Conservation (phyloP, 108 stramenopile genomes). For the Skeletonema grethae region DNA sequence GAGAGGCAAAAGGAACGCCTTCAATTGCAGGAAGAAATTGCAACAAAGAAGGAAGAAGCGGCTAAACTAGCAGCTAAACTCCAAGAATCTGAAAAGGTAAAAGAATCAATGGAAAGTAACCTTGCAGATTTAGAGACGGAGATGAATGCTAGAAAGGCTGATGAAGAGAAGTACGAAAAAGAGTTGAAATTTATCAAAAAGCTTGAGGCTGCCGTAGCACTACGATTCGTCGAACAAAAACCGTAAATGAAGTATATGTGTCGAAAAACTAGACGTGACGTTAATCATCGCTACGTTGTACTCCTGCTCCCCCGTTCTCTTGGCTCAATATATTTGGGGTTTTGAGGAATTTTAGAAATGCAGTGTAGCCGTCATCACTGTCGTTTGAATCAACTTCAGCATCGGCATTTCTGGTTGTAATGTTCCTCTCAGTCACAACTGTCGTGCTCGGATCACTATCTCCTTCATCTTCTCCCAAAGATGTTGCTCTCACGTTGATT, state of each 20-base stretch:
- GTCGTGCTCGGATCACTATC: neutral
- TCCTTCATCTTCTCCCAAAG: neutral
- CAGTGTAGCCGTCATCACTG: neutral
- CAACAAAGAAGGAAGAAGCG: conserved; percentile 18
- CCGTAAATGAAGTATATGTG: neutral
- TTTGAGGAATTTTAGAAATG: neutral
- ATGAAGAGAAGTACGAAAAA: conserved; percentile 16
- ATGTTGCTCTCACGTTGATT: neutral
- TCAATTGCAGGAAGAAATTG: conserved; percentile 38
- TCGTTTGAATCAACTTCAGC: neutral
- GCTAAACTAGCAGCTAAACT: conserved; percentile 8
- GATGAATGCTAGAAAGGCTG: conserved; percentile 23
- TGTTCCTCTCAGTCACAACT: neutral
- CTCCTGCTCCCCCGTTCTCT: neutral
- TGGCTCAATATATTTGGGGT: neutral
- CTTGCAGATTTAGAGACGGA: conserved; percentile 39
- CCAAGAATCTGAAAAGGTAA: conserved; percentile 22
- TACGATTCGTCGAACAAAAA: conserved; percentile 29
- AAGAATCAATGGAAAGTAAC: conserved; percentile 24
- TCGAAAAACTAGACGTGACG: neutral
- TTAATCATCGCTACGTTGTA: neutral
- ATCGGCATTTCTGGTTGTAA: neutral
- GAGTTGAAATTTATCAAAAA: conserved; percentile 34
- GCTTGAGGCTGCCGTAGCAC: conserved; percentile 32
- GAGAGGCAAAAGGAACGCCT: conserved; percentile 19